Percentiles rank a stretch among this genome's conserved stretches.
Conservation (phyloP, 768 basidiomycete species). For the Boletus subcaerulescens region DNA sequence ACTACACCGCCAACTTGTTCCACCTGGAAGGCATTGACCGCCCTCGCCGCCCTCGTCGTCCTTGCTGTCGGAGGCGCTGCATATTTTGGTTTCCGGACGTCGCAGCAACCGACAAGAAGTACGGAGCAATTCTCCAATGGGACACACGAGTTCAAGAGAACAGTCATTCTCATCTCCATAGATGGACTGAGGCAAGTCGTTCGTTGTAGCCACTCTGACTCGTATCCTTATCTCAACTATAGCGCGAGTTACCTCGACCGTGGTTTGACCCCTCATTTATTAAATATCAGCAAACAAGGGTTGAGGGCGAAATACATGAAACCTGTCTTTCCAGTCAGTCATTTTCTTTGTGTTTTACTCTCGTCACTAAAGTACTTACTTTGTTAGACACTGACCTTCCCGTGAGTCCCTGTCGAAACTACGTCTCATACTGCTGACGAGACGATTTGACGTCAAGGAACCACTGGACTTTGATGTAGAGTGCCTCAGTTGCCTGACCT, state of each 20-base stretch:
- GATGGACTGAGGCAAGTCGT: conserved; percentile 70
- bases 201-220: background rate
- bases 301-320: conserved; percentile 84
- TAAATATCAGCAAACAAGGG: conserved; percentile 78
- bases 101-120: conserved; percentile 1
- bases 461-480: conserved; percentile 85
- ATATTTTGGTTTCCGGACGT: conserved; percentile 5
- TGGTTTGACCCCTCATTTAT: conserved; percentile 78
- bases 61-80: conserved; percentile 9
- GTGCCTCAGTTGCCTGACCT: background rate
- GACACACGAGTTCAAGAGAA: conserved; percentile 77
- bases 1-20: background rate
- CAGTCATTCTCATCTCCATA: conserved; percentile 81
- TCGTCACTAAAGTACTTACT: conserved; percentile 1
- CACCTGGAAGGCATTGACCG: conserved; percentile 12
- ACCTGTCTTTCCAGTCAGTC: conserved; percentile 83
- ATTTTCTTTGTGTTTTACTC: background rate
- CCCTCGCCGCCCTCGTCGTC: conserved; percentile 14
- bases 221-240: conserved; percentile 4
- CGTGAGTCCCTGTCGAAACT: conserved; percentile 47
- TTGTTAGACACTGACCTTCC: conserved; percentile 80
- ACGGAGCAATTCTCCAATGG: conserved; percentile 62
- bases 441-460: conserved; percentile 48
- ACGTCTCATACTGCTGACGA: background rate
- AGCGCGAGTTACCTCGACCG: conserved; percentile 88